Percentiles rank a stretch among this genome's conserved stretches.
Conservation (phyloP, 352 stramenopile species). For the Pythium inflatum region DNA sequence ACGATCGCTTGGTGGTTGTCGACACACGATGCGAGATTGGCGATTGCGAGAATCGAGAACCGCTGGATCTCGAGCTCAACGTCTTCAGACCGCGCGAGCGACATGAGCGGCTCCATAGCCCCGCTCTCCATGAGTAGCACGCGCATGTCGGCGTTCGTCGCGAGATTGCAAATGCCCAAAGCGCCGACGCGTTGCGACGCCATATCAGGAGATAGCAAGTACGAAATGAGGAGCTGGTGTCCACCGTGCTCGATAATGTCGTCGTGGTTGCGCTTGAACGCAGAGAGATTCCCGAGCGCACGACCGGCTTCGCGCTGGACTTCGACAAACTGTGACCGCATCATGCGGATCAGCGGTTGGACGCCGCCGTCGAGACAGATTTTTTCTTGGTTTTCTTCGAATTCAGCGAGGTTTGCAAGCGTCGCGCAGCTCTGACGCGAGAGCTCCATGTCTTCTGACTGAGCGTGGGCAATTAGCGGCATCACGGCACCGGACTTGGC, state of each 20-base stretch:
- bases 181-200: constrained; percentile 92
- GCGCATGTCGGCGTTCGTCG: constrained; percentile 90
- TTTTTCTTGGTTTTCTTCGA: constrained; percentile 95
- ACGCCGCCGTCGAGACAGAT: constrained; percentile 93
- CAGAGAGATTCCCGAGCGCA: constrained; percentile 93
- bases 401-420: constrained; percentile 95
- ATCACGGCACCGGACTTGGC: constrained; percentile 92
- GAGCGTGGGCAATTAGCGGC: constrained; percentile 90
- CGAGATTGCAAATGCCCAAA: constrained; percentile 95
- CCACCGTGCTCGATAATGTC: constrained; percentile 91
- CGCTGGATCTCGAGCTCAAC: constrained; percentile 96
- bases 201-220: constrained; percentile 94
- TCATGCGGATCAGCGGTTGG: constrained; percentile 91
- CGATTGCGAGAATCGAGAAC: constrained; percentile 92
- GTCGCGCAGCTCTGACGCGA: constrained; percentile 91
- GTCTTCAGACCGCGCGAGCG: constrained; percentile 92
- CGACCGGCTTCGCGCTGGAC: constrained; percentile 92
- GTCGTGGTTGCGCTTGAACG: constrained; percentile 89
- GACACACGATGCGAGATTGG: constrained; percentile 94
- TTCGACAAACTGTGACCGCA: constrained; percentile 96
- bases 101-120: constrained; percentile 95
- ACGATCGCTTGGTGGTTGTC: constrained; percentile 95
- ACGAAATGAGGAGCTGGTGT: constrained; percentile 96
- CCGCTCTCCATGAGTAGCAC: constrained; percentile 93
- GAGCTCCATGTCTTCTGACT: constrained; percentile 94